Conservation (phyloP, 2,329 filamentous ascomycete species). For the Pseudogymnoascus sp. region DNA sequence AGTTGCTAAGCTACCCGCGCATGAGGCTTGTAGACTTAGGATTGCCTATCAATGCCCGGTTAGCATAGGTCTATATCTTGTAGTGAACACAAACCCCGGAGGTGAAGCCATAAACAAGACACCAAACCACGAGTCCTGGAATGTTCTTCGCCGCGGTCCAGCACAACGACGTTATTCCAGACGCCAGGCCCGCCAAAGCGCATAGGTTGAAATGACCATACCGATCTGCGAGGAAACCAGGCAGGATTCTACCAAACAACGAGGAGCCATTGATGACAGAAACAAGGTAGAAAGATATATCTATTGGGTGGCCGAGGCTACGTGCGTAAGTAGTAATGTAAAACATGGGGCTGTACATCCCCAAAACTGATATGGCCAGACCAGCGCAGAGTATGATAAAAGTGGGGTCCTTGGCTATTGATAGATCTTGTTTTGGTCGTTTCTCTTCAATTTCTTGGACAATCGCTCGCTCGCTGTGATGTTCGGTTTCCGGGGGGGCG, state of each 20-base stretch:
- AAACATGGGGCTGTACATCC: slow-evolving; percentile 18
- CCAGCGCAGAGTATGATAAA: slow-evolving; percentile 12
- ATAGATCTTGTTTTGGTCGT: slow-evolving; percentile 14
- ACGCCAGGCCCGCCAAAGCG: slow-evolving; percentile 13
- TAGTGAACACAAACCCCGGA: slow-evolving; percentile 14
- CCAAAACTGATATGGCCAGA: slow-evolving; percentile 17
- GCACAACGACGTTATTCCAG: slow-evolving; percentile 17
- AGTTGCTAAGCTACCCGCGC: slow-evolving; percentile 16
- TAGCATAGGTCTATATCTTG: background rate
- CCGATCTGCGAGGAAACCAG: slow-evolving; percentile 17
- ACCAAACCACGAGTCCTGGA: slow-evolving; percentile 15
- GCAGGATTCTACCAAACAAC: slow-evolving; percentile 18
- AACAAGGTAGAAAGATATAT: slow-evolving; percentile 18
- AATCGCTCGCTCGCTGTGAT: background rate
- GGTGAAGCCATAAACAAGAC: slow-evolving; percentile 18
- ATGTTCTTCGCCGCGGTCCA: slow-evolving; percentile 17
- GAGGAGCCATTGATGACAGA: slow-evolving; percentile 19
- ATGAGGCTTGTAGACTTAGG: slow-evolving; percentile 21
- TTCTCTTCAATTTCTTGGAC: background rate
- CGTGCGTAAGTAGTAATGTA: slow-evolving; percentile 16
- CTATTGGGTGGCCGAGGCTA: slow-evolving; percentile 10
- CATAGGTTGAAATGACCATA: slow-evolving; percentile 19
- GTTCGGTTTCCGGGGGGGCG: background rate
- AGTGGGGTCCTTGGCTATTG: slow-evolving; percentile 13
- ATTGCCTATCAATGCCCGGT: slow-evolving; percentile 14